Base-by-base conservation (phyloP, 2,329 filamentous ascomycete species). In the Diaporthe longicolla region DNA sequence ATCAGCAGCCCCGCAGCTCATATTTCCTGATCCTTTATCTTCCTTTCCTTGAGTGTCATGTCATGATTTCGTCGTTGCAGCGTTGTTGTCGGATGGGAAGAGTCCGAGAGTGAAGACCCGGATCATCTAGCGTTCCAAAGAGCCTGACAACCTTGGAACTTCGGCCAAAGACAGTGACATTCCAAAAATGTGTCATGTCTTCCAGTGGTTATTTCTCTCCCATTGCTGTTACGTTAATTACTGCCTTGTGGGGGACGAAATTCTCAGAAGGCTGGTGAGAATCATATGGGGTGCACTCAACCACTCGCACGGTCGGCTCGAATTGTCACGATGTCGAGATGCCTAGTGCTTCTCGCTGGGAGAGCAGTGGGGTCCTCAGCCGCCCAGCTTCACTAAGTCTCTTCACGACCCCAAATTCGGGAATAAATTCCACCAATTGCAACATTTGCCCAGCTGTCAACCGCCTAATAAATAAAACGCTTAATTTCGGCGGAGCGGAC, bases 391-490 rank as follows among this genome's bases (percentile, higher is more conserved):
- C 17, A 52, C 45, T 37, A 35, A 48, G 45, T 65, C 21, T 48
- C n/a, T 48, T 21, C 63, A 66, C 6, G 32, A 52, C 45, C 35
- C 63, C 63, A 66, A 66, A 24, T 37, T 37, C 21, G 45, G 21
- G 29, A 19, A 40, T 40, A 68, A 54, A 68, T 68, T 52, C 63
- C 63, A 68, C 63, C 63, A 68, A 68, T 68, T 68, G 63, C 21
- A 54, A 35, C 32, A 37, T 48, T 54, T 54, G 29, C 21, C 15
- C 63, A 24, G n/a, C 19, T 26, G 32, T 21, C 8, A 5, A 35
- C 43, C 48, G 48, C 48, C 26, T 54, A 68, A 26, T 54, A 68
- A 26, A 11, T 37, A 24, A 9, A 54, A 40, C 19, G 32, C n/a
- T 40, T 21, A 26, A 54, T 8, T 37, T 37, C 32, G 32, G 10